Evolutionary conservation across 345 rosid species (phyloP).

Genomic region (Gossypium mustelinum): DNA sequence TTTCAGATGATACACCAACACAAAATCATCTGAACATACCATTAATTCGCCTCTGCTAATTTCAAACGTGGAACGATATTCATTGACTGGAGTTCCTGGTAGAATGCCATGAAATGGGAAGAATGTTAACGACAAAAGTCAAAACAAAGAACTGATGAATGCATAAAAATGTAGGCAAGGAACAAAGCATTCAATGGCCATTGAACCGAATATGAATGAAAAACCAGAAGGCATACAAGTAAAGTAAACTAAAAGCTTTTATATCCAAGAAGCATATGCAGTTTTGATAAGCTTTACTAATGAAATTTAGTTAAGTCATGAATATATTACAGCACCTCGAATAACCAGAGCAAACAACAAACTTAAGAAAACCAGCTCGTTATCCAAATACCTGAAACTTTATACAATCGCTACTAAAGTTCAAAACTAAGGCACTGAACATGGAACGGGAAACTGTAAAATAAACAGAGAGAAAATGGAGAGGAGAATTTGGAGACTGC

Average conservation of each 20-base stretch:
- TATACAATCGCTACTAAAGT: background rate
- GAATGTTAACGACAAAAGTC: background rate
- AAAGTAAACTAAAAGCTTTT: background rate
- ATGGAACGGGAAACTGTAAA: background rate
- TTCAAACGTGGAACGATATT: conserved; percentile 66
- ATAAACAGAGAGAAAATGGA: background rate
- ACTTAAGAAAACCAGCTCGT: background rate
- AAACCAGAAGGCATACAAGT: background rate
- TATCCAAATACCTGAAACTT: background rate
- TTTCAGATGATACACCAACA: background rate
- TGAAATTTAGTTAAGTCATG: background rate
- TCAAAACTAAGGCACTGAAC: background rate
- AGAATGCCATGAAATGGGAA: background rate
- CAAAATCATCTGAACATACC: background rate
- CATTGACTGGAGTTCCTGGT: conserved; percentile 85
- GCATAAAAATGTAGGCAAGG: background rate
- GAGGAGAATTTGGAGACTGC: too few species aligned
- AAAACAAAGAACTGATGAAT: background rate
- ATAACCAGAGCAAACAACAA: background rate
- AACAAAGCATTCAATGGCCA: background rate
- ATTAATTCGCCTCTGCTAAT: conserved; percentile 44
- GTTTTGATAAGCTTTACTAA: background rate
- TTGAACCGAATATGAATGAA: background rate
- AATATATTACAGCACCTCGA: background rate
- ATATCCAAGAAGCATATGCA: too few species aligned